Percentiles rank a stretch among this genome's conserved stretches.
Evolutionary conservation across 2,329 filamentous ascomycete species (phyloP).

Genomic region (Aspergillus costaricaensis): DNA sequence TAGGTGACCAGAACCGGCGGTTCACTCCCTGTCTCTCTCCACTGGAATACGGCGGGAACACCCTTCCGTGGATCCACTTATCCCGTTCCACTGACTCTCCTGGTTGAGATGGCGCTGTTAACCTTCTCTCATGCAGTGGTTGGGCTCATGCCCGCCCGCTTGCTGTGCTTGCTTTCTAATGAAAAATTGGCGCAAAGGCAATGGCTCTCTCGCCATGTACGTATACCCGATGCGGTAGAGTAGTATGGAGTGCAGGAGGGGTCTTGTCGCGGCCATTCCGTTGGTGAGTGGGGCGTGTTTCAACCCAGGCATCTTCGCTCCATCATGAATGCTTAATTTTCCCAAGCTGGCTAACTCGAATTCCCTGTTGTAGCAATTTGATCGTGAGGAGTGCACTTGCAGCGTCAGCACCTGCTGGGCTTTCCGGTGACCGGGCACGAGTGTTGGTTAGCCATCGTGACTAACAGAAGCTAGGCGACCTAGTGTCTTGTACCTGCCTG

Average conservation of each 20-base stretch:
- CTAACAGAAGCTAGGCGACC: neutral
- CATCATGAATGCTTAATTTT: constrained; percentile 12
- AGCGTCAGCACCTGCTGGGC: neutral
- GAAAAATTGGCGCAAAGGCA: neutral
- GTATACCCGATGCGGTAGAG: neutral
- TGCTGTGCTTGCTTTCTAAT: neutral
- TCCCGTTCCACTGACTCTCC: constrained; percentile 5
- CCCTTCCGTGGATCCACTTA: constrained; percentile 20
- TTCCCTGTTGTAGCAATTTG: neutral
- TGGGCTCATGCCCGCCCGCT: neutral
- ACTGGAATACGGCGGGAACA: constrained; percentile 10
- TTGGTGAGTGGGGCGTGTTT: neutral
- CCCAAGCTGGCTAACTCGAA: constrained; percentile 7
- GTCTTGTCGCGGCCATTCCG: neutral
- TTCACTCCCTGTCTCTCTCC: neutral
- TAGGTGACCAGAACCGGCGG: neutral
- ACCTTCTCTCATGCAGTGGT: neutral
- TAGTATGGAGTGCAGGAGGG: neutral
- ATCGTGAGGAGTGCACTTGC: neutral
- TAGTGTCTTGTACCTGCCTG: neutral
- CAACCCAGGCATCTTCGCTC: neutral
- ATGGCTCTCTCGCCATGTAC: neutral
- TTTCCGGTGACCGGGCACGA: neutral
- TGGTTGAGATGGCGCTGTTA: neutral
- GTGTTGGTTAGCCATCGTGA: neutral